phyloP scores from a whole-genome alignment of 352 stramenopile genomes.

The Halophytophthora polymorphica region DNA sequence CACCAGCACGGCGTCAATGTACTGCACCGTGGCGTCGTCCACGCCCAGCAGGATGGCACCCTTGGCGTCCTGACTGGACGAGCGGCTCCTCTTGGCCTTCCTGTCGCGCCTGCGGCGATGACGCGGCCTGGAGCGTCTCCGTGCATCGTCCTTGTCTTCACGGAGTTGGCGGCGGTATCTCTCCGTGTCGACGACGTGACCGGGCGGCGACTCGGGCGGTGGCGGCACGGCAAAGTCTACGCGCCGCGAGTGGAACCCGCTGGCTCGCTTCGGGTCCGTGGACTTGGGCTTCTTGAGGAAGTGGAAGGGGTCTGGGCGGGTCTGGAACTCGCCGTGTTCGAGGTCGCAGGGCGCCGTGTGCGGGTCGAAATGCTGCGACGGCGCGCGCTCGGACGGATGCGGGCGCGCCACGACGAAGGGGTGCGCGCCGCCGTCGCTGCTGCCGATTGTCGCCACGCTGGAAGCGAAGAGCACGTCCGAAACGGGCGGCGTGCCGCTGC shows the following conservation, averaged over 20 bases:
- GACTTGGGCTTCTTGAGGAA: constrained; percentile 12
- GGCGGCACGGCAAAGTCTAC: constrained; percentile 25
- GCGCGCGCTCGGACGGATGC: not conserved
- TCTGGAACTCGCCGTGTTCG: not conserved
- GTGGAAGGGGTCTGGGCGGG: constrained; percentile 6
- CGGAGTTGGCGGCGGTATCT: constrained; percentile 5
- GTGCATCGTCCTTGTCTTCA: constrained; percentile 13
- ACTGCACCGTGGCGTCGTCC: constrained; percentile 61
- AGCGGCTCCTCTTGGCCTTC: constrained; percentile 14
- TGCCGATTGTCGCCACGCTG: constrained; percentile 7
- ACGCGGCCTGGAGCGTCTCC: constrained; percentile 13
- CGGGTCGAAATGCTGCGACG: not conserved
- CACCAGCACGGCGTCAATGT: constrained; percentile 71
- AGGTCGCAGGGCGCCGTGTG: not conserved
- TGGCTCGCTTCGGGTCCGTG: constrained; percentile 21
- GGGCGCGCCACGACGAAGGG: not conserved
- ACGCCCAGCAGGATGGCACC: constrained; percentile 31
- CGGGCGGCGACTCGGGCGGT: constrained; percentile 2
- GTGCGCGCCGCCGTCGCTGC: not conserved
- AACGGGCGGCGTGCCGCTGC: constrained; percentile 17
- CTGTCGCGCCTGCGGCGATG: constrained; percentile 8
- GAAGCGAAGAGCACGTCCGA: constrained; percentile 9
- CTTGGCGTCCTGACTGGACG: constrained; percentile 22
- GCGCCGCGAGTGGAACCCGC: constrained; percentile 17
- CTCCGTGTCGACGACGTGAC: constrained; percentile 12